Evolutionary conservation across 208 protist species (phyloP), one percentile per base, ranked within the genome.

Genomic region (Naegleria fowleri): DNA sequence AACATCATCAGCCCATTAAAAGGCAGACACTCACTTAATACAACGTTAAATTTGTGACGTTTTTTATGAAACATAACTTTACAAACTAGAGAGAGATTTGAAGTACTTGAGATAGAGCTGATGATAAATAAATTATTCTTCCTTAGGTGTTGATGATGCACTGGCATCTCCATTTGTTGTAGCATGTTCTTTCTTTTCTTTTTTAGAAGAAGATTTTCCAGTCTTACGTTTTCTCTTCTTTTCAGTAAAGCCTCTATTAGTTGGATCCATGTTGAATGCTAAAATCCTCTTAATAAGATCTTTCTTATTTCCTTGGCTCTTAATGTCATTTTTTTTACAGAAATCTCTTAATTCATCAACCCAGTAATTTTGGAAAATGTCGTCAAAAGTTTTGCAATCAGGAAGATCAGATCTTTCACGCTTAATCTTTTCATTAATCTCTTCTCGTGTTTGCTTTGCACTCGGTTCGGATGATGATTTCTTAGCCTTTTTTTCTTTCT

Each of bases 211-310:
- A 43, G 36, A 16, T 25, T 40, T 6, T 59, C 16, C 43, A 88
- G 41, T 13, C 41, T 88, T 88, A 33, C 85, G 19, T 39, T 88
- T 88, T 58, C n/a, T 88, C 43, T 88, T 88, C 85, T 88, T 88
- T 25, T 25, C 11, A 19, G 11, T 33, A n/a, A 58, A 38, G 15
- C 85, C 85, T 22, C 1, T 88, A 22, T 88, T 88, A n/a, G 0
- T 33, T 19, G 85, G 85, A 36, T 88, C 43, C 55, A 58, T 41
- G 0, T 43, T 43, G 15, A 29, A 88, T 38, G 15, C 85, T 29
- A 88, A 38, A 58, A 88, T 88, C 22, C 85, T 29, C 16, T 58
- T 88, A 13, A 58, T 58, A 13, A 88, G 11, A 38, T 58, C 85
- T 16, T 58, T 88, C 43, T 58, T 88, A 13, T 13, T 88, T 25